Percentiles rank a stretch among this genome's conserved stretches.
Conservation (phyloP, 1,284 basidiomycete species). For the Singerocomus inundabilis region DNA sequence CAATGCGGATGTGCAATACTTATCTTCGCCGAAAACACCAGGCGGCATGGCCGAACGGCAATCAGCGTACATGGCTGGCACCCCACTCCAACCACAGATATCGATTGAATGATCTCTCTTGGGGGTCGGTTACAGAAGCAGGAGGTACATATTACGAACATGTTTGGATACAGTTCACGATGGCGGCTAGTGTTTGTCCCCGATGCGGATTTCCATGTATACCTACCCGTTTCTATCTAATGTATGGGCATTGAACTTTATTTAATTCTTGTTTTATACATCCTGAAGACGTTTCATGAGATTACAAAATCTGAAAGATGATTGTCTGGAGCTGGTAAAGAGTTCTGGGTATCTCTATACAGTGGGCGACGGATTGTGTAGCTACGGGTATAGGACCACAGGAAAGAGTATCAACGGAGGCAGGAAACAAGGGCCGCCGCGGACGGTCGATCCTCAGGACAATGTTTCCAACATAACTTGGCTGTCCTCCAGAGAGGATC, state of each 20-base stretch:
- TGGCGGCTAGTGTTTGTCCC: not conserved
- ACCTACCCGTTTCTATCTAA: conserved; percentile 15
- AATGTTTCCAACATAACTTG: conserved; percentile 11
- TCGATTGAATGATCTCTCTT: conserved; percentile 46
- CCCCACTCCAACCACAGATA: conserved; percentile 42
- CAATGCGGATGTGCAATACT: conserved; percentile 47
- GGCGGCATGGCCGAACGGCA: conserved; percentile 48
- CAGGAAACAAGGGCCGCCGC: conserved; percentile 7
- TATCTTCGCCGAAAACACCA: conserved; percentile 38
- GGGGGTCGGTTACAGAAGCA: not conserved
- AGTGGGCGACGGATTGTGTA: not conserved
- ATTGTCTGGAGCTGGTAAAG: not conserved
- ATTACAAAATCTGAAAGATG: not conserved
- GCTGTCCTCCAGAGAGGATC: conserved; percentile 19
- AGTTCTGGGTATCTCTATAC: not conserved
- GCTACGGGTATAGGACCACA: not conserved
- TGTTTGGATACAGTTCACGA: conserved; percentile 7
- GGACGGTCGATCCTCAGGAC: conserved; percentile 15
- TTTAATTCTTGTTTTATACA: conserved; percentile 23
- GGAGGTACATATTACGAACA: conserved; percentile 2
- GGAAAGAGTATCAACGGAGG: not conserved
- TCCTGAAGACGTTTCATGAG: conserved; percentile 1
- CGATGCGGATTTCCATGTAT: conserved; percentile 12
- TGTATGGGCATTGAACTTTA: conserved; percentile 13
- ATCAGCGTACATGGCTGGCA: conserved; percentile 32